Conservation (phyloP, 2,329 filamentous ascomycete species). For the Rhinocladiella mackenziei region DNA sequence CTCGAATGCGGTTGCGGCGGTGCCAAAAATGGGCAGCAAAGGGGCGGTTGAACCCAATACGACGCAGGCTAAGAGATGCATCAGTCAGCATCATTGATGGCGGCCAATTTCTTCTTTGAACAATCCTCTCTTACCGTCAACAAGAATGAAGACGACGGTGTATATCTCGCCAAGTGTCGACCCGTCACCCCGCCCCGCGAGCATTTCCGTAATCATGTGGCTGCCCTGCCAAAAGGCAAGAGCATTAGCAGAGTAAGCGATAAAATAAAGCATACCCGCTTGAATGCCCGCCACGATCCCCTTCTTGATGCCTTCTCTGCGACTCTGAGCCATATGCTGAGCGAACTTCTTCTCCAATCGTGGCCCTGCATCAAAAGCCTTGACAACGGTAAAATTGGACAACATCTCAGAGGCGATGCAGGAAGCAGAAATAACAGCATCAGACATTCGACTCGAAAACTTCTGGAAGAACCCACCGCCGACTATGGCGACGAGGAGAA, state of each 20-base stretch:
- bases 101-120: background rate
- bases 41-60: conserved; percentile 46
- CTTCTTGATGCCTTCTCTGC: conserved; percentile 31
- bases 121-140: conserved; percentile 42
- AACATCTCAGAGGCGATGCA: conserved; percentile 56
- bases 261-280: conserved; percentile 33
- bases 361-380: conserved; percentile 56
- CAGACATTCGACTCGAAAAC: conserved; percentile 45
- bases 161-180: conserved; percentile 48
- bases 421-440: conserved; percentile 52
- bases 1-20: conserved; percentile 52
- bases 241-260: conserved; percentile 35
- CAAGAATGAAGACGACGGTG: conserved; percentile 54
- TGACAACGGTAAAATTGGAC: conserved; percentile 47
- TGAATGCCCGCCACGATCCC: conserved; percentile 33
- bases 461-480: conserved; percentile 45
- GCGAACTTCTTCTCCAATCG: conserved; percentile 33
- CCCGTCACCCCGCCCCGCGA: conserved; percentile 33
- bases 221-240: conserved; percentile 43
- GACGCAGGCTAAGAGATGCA: conserved; percentile 38
- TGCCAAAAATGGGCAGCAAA: conserved; percentile 49
- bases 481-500: conserved; percentile 43
- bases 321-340: conserved; percentile 28
- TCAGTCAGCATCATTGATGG: background rate
- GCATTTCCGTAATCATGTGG: conserved; percentile 44